Evolutionary conservation across 768 basidiomycete genomes (phyloP).

Genomic region (Galerina sulciceps): DNA sequence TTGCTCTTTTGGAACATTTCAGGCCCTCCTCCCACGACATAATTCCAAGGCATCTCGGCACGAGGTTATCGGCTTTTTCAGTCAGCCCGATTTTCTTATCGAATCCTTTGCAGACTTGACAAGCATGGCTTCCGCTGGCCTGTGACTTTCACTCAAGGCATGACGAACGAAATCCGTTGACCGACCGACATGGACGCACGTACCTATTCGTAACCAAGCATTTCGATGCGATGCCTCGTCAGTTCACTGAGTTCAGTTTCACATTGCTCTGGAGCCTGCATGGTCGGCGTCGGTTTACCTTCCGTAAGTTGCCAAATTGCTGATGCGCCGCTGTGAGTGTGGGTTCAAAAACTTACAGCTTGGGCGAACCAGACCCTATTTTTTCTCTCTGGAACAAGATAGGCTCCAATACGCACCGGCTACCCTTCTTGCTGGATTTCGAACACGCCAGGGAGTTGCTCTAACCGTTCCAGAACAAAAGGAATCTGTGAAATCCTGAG

Average conservation of each 20-base stretch:
- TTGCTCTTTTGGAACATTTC: neutral
- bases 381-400: neutral
- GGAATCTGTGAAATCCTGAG: neutral
- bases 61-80: neutral
- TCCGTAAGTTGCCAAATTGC: neutral
- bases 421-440: neutral
- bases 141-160: neutral
- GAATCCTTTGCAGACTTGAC: neutral
- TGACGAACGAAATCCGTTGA: conserved; percentile 2
- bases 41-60: conserved; percentile 1
- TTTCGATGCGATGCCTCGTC: neutral
- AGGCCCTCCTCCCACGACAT: neutral
- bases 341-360: neutral
- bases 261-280: neutral
- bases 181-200: neutral
- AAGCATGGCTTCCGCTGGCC: neutral
- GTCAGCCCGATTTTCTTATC: neutral
- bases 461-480: neutral
- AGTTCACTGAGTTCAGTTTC: no score
- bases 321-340: neutral
- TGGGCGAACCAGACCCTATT: neutral
- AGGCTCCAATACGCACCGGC: neutral
- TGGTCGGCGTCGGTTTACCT: neutral
- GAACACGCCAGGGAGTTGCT: neutral
- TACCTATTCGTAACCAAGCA: neutral